phyloP scores from a whole-genome alignment of 1,284 basidiomycete genomes.

The Austroboletus sp. region DNA sequence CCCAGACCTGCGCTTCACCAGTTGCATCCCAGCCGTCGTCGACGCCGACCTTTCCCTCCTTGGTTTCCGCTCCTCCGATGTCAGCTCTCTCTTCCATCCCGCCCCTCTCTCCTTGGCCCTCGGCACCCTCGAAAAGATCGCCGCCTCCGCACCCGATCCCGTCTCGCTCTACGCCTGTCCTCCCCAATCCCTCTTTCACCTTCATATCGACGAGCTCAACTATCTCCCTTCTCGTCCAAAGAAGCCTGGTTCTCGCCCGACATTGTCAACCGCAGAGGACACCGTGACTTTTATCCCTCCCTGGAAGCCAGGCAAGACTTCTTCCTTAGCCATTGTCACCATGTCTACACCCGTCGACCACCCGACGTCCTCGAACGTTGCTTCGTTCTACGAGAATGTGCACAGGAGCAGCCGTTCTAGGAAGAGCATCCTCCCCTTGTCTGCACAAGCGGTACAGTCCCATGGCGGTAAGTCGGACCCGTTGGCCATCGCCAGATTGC shows the following conservation, averaged over 20 bases:
- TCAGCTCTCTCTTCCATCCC: conserved; percentile 25
- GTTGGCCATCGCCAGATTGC: conserved; percentile 25
- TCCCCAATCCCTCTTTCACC: conserved; percentile 23
- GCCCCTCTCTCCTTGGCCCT: conserved; percentile 23
- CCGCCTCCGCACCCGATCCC: conserved; percentile 10
- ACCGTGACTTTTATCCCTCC: conserved; percentile 18
- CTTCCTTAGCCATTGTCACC: not conserved
- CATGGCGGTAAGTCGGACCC: conserved; percentile 15
- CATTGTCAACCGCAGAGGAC: conserved; percentile 4
- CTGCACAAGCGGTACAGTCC: conserved; percentile 16
- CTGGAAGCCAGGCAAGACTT: conserved; percentile 1
- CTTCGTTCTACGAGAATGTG: conserved; percentile 19
- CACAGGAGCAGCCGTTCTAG: not conserved
- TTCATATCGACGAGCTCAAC: conserved; percentile 21
- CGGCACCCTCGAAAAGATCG: conserved; percentile 24
- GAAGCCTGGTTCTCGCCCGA: not conserved
- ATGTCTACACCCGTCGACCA: not conserved
- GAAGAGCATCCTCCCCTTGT: conserved; percentile 15
- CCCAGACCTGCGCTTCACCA: conserved; percentile 31
- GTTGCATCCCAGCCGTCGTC: conserved; percentile 20
- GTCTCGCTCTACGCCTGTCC: conserved; percentile 29
- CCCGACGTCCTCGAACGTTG: not conserved
- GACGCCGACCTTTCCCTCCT: conserved; percentile 12
- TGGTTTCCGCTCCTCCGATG: conserved; percentile 23
- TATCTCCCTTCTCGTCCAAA: not conserved